Evolutionary conservation across 345 rosid species (phyloP).

Genomic region (Cardamine resedifolia): DNA sequence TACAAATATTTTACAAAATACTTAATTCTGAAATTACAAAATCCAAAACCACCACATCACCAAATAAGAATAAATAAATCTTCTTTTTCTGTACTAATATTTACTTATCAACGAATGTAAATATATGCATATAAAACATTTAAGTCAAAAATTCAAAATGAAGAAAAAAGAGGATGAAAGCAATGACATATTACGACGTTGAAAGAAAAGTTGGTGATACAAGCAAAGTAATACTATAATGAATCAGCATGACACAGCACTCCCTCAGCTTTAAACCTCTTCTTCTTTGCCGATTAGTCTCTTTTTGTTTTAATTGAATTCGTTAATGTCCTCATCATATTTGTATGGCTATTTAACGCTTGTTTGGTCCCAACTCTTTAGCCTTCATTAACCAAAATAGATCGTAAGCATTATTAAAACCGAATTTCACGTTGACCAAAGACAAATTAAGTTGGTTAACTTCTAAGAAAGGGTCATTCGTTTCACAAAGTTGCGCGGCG

Average conservation of each 20-base stretch:
- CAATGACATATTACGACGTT: constrained; percentile 33
- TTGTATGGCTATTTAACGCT: neutral
- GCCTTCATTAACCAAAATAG: no score
- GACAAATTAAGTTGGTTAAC: neutral
- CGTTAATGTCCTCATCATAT: neutral
- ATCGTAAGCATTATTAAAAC: no score
- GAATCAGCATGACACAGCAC: constrained; percentile 27
- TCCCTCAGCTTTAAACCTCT: constrained; percentile 1
- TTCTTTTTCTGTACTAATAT: neutral
- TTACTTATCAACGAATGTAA: neutral
- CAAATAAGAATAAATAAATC: neutral
- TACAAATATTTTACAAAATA: neutral
- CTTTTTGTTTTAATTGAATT: neutral
- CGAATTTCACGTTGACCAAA: neutral
- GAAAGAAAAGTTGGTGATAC: constrained; percentile 3
- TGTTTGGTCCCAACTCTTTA: neutral
- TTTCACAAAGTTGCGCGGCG: neutral
- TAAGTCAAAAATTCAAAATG: neutral
- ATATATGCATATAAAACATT: neutral
- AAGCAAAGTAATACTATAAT: neutral
- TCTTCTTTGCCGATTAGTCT: neutral
- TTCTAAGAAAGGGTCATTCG: neutral
- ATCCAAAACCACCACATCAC: neutral
- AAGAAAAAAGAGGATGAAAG: constrained; percentile 15
- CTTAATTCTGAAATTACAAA: neutral